Evolutionary conservation across 2,329 filamentous ascomycete genomes (phyloP), one percentile per base, ranked within the genome.

Genomic region (Hypoxylon sp.): DNA sequence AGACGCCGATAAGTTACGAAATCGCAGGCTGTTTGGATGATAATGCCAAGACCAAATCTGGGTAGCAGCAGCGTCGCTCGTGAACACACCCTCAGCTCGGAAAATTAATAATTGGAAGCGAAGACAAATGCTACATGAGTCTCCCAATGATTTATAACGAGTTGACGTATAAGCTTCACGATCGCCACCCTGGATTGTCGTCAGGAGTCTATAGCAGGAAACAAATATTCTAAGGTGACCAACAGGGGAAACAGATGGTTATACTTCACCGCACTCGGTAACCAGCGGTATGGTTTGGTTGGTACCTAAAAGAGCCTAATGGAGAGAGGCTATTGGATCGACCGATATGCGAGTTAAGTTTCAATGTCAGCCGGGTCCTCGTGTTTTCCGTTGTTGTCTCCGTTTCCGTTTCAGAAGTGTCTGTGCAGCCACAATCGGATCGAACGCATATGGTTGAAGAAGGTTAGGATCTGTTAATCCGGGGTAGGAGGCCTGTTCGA

Each of bases 401-500:
- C 19, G 19, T 22, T 22, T 48, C 65, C 35, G 68, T 70, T 70
- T 70, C 65, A 70, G 65, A 51, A 44, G 37, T 47, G 69, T 67
- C 60, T 56, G 59, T 69, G 66, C 39, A 53, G 48, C 39, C 19
- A 50, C 55, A 44, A 19, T 24, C 42, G 37, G 59, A 61, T 56
- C 44, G 33, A 56, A 33, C 14, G 11, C 6, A 17, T 48, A 46
- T 46, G 54, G 29, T 29, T 42, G 42, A 53, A 52, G 51, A 35
- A 26, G 24, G 37, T 4, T 11, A 22, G 42, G 26, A 62, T 51
- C 35, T 22, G 63, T 58, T 31, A 60, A 67, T 68, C 68, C 31
- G 68, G 68, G 65, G 65, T 69, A 71, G 61, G 62, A 55, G 53
- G 26, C 65, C 62, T 65, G 39, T 19, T 58, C 55, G n/a, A 44